A percentile compares a stretch with the other conserved stretches of the same genome.
These are phyloP conservation scores for Vanderwaltozyma verrucispora DNA, from an alignment of 805 yeast species.

Conservation along the genomic window DNA sequence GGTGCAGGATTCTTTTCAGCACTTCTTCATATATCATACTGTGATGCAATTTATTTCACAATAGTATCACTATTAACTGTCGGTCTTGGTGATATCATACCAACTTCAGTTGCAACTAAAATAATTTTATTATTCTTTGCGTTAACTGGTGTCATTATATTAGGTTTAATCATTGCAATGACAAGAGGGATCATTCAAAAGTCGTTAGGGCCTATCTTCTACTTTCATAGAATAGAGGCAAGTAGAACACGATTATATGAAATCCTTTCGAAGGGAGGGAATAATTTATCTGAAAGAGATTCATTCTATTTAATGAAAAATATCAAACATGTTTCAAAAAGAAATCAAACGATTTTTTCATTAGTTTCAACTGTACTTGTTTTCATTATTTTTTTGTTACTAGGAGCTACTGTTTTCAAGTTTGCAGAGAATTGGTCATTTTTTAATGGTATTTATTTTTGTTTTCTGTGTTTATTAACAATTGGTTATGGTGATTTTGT, in stretches of 20 bases:
- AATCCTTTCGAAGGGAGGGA: slow-evolving; percentile 7
- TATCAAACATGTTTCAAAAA: slow-evolving; percentile 35
- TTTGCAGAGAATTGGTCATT: slow-evolving; percentile 61
- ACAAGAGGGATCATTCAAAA: slow-evolving; percentile 53
- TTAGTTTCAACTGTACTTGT: slow-evolving; percentile 32
- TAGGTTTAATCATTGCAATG: slow-evolving; percentile 66
- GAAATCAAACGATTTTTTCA: slow-evolving; percentile 32
- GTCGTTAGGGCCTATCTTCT: slow-evolving; percentile 52
- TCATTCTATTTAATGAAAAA: slow-evolving; percentile 48
- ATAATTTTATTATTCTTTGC: slow-evolving; percentile 55
- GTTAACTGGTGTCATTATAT: slow-evolving; percentile 54
- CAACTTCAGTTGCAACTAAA: slow-evolving; percentile 42
- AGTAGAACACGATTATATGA: slow-evolving; percentile 30
- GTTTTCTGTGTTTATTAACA: slow-evolving; percentile 64
- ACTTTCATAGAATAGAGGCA: slow-evolving; percentile 54
- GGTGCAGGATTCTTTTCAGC: slow-evolving; percentile 54
- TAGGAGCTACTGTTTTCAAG: slow-evolving; percentile 61
- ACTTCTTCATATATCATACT: slow-evolving; percentile 41
- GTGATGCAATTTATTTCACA: slow-evolving; percentile 63
- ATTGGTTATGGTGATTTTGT: slow-evolving; percentile 78
- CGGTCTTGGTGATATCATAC: slow-evolving; percentile 70
- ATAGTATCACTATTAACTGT: slow-evolving; percentile 66
- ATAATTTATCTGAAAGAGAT: slow-evolving; percentile 32
- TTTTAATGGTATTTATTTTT: slow-evolving; percentile 63
- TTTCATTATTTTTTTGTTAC: slow-evolving; percentile 52